phyloP scores from a whole-genome alignment of 108 stramenopile species.

The Craspedostauros australis region DNA sequence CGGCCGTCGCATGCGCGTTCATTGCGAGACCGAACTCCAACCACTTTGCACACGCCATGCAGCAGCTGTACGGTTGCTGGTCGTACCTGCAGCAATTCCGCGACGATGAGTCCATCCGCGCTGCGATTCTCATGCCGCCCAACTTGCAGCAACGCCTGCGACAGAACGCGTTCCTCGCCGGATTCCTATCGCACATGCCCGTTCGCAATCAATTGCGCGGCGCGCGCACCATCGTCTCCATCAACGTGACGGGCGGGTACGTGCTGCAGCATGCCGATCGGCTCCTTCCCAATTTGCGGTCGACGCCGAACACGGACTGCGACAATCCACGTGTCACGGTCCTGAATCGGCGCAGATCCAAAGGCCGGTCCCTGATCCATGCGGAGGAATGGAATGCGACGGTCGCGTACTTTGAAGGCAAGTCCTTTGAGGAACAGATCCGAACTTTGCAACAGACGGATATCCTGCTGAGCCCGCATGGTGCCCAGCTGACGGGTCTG shows the following conservation, averaged over 20 bases:
- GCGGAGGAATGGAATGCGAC: not conserved
- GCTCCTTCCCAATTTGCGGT: too few relatives aligned
- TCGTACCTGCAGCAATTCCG: conserved; percentile 20
- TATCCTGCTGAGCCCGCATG: conserved; percentile 37
- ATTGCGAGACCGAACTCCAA: too few relatives aligned
- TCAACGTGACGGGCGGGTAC: conserved; percentile 12
- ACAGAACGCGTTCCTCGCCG: conserved; percentile 20
- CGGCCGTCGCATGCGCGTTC: too few relatives aligned
- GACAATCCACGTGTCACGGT: conserved; percentile 28
- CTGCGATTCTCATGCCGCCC: not conserved
- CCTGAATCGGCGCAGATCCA: conserved; percentile 19
- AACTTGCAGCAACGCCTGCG: too few relatives aligned
- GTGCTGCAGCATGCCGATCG: conserved; percentile 15
- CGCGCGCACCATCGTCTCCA: not conserved
- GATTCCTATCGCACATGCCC: conserved; percentile 12
- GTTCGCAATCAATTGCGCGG: not conserved
- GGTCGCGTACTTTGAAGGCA: conserved; percentile 27
- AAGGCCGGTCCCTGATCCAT: conserved; percentile 19
- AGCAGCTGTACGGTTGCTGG: conserved; percentile 30
- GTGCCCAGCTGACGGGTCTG: conserved; percentile 37
- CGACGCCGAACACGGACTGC: too few relatives aligned
- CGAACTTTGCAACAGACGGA: conserved; percentile 17
- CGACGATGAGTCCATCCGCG: not conserved
- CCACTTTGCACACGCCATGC: conserved; percentile 43
- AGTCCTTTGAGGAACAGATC: conserved; percentile 23